Evolutionary conservation across 441 rosid species (phyloP).

Genomic region (Eruca vesicaria): DNA sequence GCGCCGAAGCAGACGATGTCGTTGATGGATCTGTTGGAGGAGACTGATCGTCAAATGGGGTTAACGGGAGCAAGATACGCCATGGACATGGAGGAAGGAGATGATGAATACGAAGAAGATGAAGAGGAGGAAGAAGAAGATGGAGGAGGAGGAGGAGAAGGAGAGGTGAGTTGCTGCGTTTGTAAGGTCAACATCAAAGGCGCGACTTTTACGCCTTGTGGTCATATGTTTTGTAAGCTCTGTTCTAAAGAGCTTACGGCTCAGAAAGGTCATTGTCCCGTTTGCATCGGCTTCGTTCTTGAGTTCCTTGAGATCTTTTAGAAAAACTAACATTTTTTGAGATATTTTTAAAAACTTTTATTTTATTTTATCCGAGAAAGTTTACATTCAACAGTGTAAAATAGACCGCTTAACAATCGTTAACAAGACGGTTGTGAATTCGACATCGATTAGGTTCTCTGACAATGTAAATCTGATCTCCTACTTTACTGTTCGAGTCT

Average conservation of each 20-base stretch:
- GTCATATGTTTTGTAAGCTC: slow-evolving; percentile 85
- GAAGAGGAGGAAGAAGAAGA: slow-evolving; percentile 38
- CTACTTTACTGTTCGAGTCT: slow-evolving; percentile 39
- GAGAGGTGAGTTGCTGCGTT: slow-evolving; percentile 71
- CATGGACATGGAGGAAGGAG: slow-evolving; percentile 51
- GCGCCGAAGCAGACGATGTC: slow-evolving; percentile 64
- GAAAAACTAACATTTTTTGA: slow-evolving; percentile 3
- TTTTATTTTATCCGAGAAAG: neutral
- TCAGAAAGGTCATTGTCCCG: slow-evolving; percentile 87
- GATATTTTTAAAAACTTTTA: neutral
- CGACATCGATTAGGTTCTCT: slow-evolving; percentile 57
- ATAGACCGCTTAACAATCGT: slow-evolving; percentile 19
- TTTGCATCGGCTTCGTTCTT: slow-evolving; percentile 71
- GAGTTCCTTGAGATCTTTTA: slow-evolving; percentile 88
- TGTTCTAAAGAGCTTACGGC: slow-evolving; percentile 94
- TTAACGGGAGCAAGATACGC: slow-evolving; percentile 56
- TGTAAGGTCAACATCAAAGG: slow-evolving; percentile 89
- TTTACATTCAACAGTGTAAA: slow-evolving; percentile 6
- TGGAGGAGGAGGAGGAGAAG: slow-evolving; percentile 35
- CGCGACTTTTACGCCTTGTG: slow-evolving; percentile 81
- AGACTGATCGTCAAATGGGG: slow-evolving; percentile 71
- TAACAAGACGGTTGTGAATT: slow-evolving; percentile 23
- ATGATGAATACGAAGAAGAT: slow-evolving; percentile 33
- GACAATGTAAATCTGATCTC: slow-evolving; percentile 60
- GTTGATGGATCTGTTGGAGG: slow-evolving; percentile 80